These are phyloP conservation scores for Arthrobotrys conoides DNA, from an alignment of 2,329 filamentous ascomycete species.

Conservation along the genomic window DNA sequence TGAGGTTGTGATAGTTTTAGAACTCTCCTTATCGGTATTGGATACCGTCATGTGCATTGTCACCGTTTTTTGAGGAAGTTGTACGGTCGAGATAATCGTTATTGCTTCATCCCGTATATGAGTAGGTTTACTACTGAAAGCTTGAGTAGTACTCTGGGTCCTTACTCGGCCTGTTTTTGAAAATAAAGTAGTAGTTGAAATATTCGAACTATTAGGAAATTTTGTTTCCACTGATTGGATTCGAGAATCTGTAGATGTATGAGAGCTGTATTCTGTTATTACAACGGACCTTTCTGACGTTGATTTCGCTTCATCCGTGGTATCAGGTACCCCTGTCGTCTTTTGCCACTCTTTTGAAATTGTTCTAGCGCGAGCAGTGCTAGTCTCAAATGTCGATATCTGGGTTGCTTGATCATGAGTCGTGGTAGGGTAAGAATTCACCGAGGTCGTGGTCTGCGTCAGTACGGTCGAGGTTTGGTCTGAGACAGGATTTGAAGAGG, in stretches of 20 bases:
- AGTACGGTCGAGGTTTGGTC: not conserved
- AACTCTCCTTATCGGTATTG: not conserved
- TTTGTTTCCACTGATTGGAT: not conserved
- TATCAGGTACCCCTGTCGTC: not conserved
- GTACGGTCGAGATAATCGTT: not conserved
- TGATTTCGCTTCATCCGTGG: not conserved
- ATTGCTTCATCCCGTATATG: not conserved
- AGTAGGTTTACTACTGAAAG: not conserved
- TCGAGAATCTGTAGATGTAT: not conserved
- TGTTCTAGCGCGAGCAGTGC: not conserved
- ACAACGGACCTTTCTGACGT: not conserved
- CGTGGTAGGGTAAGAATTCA: not conserved
- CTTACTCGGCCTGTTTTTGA: not conserved
- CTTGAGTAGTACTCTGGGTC: not conserved
- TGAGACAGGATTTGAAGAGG: not conserved
- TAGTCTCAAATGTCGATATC: not conserved
- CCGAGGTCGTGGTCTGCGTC: not conserved
- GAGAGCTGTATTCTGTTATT: not conserved
- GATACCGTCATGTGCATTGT: constrained; percentile 26
- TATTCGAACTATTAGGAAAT: not conserved
- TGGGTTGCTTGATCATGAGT: not conserved
- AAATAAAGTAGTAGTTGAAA: not conserved
- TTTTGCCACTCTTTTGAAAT: not conserved
- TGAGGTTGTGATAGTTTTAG: not conserved
- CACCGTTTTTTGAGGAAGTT: constrained; percentile 30